Base-by-base conservation (phyloP, 31 red algal species). In the Pterothamnion heteromorphum region DNA sequence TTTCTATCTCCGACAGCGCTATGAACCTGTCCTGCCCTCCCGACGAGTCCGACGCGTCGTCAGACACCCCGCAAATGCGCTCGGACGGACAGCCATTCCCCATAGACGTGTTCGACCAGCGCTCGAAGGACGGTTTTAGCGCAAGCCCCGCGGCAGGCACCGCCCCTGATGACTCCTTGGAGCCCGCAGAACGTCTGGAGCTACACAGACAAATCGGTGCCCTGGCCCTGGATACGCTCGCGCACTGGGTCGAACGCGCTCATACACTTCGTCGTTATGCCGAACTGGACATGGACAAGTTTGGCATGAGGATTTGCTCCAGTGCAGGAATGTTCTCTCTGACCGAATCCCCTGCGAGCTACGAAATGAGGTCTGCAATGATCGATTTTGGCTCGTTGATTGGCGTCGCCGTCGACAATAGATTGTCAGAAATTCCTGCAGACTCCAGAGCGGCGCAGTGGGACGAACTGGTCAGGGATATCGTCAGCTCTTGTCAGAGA, bases 21-120 rank as follows among this genome's bases (percentile, higher is more conserved):
- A 36, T 93, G 21, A 83, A 84, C 33, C 1, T 84, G 3, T 80
- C 92, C 44, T 91, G 86, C 44, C 94, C 92, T 22, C 94, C 94
- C 0, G 94, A 95, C 74, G 94, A 95, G 71, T 95, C 94, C 20
- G 94, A 95, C 57, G 91, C 92, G 22, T 95, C 92, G 35, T 95
- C 94, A 36, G 94, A 95, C 32, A 71, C 89, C 1, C 89, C 92
- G 9, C 76, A 93, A 2, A 2, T 93, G 20, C 92, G 94, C 26
- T 64, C 92, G n/a, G 92, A 95, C 0, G 82, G 89, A 3, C 89
- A 88, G 0, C 58, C 74, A 18, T 92, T 93, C 74, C 4, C 80
- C 21, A 21, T 91, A 36, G 94, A 95, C 57, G 92, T 93, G 0
- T 93, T 93, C 74, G 94, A 95, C 43, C 89, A 71, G 38, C 57